A percentile compares a stretch with the other conserved stretches of the same genome.
Conservation (phyloP, 148 eudicot species). For the Rhododendron molle region DNA sequence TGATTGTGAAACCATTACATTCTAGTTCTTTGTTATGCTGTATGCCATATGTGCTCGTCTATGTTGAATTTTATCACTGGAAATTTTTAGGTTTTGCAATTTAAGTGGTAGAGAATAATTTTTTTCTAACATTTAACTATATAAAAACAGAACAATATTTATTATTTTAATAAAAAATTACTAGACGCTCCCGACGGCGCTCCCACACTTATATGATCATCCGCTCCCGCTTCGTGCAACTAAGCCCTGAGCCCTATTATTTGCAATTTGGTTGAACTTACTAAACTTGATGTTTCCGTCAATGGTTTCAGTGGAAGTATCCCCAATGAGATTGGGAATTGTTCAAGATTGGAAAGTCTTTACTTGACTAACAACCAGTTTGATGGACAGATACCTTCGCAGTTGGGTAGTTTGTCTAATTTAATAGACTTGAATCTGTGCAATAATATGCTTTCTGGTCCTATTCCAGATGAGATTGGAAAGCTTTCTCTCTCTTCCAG, state of each 20-base stretch:
- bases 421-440: conserved; percentile 64
- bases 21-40: not conserved
- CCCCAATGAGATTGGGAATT: conserved; percentile 66
- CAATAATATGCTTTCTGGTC: conserved; percentile 75
- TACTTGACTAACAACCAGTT: conserved; percentile 55
- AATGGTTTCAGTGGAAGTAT: conserved; percentile 54
- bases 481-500: conserved; percentile 55
- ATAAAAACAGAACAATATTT: no score
- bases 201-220: no score
- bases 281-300: conserved; percentile 43
- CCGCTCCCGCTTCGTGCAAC: no score
- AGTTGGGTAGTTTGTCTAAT: conserved; percentile 53
- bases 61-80: not conserved
- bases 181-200: no score
- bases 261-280: conserved; percentile 52
- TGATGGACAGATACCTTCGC: conserved; percentile 62
- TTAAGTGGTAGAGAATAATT: not conserved
- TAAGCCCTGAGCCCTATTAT: conserved; percentile 47
- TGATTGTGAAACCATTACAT: not conserved
- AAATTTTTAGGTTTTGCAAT: not conserved
- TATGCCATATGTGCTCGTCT: not conserved
- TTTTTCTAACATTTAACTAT: no score
- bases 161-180: no score
- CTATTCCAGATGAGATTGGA: conserved; percentile 73
- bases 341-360: conserved; percentile 44